phyloP scores from a whole-genome alignment of 805 yeast genomes.

The Jamesozyma rosinii region DNA sequence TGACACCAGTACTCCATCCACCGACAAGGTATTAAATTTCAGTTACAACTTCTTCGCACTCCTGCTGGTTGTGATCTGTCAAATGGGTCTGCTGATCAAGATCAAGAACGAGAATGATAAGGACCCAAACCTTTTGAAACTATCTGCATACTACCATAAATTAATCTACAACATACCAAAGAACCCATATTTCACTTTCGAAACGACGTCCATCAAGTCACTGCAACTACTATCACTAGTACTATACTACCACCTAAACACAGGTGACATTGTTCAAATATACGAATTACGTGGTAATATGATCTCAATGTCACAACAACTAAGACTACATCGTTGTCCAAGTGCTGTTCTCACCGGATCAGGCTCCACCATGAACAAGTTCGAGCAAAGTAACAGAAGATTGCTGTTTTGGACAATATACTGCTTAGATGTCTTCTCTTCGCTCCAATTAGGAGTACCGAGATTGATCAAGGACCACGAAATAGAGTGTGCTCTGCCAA shows the following conservation, averaged over 20 bases:
- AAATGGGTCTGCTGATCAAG: slow-evolving; percentile 25
- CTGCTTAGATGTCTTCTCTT: slow-evolving; percentile 63
- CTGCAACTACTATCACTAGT: slow-evolving; percentile 63
- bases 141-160: slow-evolving; percentile 46
- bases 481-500: slow-evolving; percentile 79
- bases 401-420: slow-evolving; percentile 79
- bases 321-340: slow-evolving; percentile 79
- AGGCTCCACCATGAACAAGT: slow-evolving; percentile 54
- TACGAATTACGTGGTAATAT: slow-evolving; percentile 70
- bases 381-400: slow-evolving; percentile 76
- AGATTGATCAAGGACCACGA: slow-evolving; percentile 70
- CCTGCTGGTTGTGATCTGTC: slow-evolving; percentile 21
- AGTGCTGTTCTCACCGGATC: slow-evolving; percentile 63
- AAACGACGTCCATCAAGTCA: slow-evolving; percentile 55
- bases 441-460: slow-evolving; percentile 75
- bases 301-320: slow-evolving; percentile 75
- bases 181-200: slow-evolving; percentile 47
- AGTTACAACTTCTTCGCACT: slow-evolving; percentile 26
- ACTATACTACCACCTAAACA: slow-evolving; percentile 58
- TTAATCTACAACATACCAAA: slow-evolving; percentile 51
- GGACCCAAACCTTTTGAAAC: slow-evolving; percentile 3
- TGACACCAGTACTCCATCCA: background rate
- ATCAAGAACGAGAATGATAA: slow-evolving; percentile 14
- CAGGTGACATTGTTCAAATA: slow-evolving; percentile 64
- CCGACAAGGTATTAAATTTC: slow-evolving; percentile 6